A percentile compares a stretch with the other conserved stretches of the same genome.
Conservation (phyloP, 768 basidiomycete genomes). For the Nevesoporus exiguus region DNA sequence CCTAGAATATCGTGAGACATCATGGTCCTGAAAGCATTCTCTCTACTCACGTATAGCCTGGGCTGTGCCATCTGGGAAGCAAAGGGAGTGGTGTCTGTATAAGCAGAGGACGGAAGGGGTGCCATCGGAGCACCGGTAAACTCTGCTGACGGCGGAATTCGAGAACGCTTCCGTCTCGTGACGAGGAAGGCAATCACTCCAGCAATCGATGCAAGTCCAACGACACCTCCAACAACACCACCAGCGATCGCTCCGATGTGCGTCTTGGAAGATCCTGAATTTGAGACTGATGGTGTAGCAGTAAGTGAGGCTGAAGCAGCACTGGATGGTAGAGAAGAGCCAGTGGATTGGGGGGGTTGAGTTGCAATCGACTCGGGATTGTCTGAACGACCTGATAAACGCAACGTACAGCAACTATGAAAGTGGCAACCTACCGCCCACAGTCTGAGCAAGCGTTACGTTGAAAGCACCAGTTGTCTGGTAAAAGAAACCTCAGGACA, state of each 20-base stretch:
- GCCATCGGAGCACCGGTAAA: not conserved
- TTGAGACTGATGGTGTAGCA: conserved; percentile 8
- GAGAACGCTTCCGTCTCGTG: conserved; percentile 27
- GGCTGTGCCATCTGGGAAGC: conserved; percentile 20
- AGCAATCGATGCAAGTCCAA: conserved; percentile 42
- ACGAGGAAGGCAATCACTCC: conserved; percentile 40
- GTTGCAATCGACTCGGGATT: conserved; percentile 43
- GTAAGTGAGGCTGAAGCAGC: conserved; percentile 16
- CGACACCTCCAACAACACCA: conserved; percentile 64
- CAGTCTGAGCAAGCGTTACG: conserved; percentile 34
- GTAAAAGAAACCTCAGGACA: conserved; percentile 3
- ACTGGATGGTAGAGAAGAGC: conserved; percentile 12
- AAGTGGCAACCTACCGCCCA: conserved; percentile 20
- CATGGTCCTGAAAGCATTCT: not conserved
- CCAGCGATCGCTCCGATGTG: conserved; percentile 58
- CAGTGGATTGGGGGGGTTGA: conserved; percentile 30
- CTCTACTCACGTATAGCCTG: conserved; percentile 29
- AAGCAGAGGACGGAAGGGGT: conserved; percentile 2
- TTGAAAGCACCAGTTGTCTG: conserved; percentile 41
- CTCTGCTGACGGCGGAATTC: conserved; percentile 16
- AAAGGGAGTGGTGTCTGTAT: conserved; percentile 11
- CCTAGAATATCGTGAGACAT: conserved; percentile 19
- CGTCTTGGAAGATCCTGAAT: conserved; percentile 6
- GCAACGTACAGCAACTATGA: not conserved
- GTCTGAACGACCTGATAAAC: conserved; percentile 25